Percentiles rank a stretch among this genome's conserved stretches.
Conservation (phyloP, 2,329 filamentous ascomycete genomes). For the Zymoseptoria crescenta region DNA sequence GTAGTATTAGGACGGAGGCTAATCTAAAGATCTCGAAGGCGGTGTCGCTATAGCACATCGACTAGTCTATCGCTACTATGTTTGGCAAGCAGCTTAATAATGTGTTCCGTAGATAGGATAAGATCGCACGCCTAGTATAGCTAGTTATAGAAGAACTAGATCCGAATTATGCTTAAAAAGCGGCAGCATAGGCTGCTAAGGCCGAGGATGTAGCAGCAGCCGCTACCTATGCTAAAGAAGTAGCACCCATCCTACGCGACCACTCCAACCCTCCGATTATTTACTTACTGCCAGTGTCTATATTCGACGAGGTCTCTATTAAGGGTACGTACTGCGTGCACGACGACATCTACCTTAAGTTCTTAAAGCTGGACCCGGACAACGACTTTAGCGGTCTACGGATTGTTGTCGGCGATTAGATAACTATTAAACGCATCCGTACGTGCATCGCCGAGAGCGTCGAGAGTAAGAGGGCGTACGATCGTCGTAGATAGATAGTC, state of each 20-base stretch:
- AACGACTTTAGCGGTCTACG: not conserved
- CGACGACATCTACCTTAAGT: not conserved
- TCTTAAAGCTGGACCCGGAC: not conserved
- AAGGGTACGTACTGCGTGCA: not conserved
- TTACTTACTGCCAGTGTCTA: not conserved
- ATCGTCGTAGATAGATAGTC: not conserved
- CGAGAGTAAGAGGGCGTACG: not conserved
- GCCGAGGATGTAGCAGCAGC: not conserved
- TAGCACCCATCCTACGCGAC: too few species aligned
- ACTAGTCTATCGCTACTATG: not conserved
- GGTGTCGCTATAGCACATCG: not conserved
- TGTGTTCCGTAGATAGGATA: not conserved
- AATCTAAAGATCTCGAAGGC: not conserved
- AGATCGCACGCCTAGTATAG: not conserved
- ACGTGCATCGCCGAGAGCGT: not conserved
- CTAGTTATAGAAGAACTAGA: not conserved
- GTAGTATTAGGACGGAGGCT: not conserved
- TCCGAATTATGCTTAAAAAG: not conserved
- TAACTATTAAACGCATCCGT: conserved; percentile 1
- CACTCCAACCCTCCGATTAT: not conserved
- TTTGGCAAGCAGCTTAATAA: not conserved
- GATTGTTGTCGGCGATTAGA: not conserved
- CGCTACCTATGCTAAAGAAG: not conserved
- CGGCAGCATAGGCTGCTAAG: not conserved
- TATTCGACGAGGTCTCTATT: not conserved